Conservation (phyloP, 768 basidiomycete genomes). For the Xerocomus brunneocitrinus region DNA sequence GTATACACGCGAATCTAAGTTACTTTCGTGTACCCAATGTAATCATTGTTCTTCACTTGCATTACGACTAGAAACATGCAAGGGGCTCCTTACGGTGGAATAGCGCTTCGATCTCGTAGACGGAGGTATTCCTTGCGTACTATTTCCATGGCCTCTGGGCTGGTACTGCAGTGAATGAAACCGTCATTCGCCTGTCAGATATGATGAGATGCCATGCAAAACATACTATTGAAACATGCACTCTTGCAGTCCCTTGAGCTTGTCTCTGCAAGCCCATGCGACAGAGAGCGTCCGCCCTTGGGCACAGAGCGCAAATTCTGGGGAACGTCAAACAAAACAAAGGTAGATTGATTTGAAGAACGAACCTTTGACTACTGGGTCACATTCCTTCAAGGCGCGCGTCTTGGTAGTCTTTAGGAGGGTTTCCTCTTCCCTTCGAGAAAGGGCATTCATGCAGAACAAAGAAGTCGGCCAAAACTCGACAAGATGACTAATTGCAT, state of each 20-base stretch:
- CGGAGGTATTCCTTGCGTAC: conserved; percentile 72
- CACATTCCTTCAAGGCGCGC: conserved; percentile 74
- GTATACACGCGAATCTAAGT: neutral
- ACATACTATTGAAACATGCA: conserved; percentile 81
- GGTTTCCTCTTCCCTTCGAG: conserved; percentile 83
- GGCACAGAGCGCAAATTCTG: conserved; percentile 85
- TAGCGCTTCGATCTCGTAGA: conserved; percentile 42
- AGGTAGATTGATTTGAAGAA: neutral
- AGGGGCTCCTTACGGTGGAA: too few relatives aligned
- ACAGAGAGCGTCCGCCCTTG: conserved; percentile 77
- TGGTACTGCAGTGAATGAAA: conserved; percentile 45
- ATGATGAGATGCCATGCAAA: neutral
- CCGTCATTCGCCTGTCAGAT: neutral
- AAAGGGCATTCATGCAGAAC: conserved; percentile 53
- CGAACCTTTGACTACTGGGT: conserved; percentile 63
- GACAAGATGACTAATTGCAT: too few relatives aligned
- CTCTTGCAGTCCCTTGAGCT: conserved; percentile 64
- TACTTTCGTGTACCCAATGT: conserved; percentile 3
- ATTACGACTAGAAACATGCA: neutral
- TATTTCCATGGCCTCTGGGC: conserved; percentile 67
- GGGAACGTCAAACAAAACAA: neutral
- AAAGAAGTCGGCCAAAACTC: too few relatives aligned
- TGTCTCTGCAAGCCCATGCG: conserved; percentile 75
- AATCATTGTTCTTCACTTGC: conserved; percentile 2
- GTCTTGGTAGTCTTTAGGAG: conserved; percentile 79